These are phyloP conservation scores for Umbilicus rupestris DNA, from an alignment of 164 flowering plant species.

Conservation along the genomic window DNA sequence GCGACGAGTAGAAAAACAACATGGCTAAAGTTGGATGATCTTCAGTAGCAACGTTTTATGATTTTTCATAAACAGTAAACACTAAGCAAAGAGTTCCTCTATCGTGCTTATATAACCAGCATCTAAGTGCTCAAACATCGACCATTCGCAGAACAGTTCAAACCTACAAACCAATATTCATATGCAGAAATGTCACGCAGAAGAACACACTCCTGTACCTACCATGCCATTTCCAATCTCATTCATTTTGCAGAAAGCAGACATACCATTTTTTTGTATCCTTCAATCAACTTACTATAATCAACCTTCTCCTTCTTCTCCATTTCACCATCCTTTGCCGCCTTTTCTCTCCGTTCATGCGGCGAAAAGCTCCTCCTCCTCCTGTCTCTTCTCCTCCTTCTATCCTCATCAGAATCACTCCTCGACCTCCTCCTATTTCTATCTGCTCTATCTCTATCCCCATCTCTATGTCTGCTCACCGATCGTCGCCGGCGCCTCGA, in stretches of 20 bases:
- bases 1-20: neutral
- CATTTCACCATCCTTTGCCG: conserved; percentile 14
- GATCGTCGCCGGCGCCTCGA: conserved; percentile 20
- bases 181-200: neutral
- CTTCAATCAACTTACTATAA: conserved; percentile 51
- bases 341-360: conserved; percentile 14
- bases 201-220: neutral
- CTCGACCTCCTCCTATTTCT: conserved; percentile 15
- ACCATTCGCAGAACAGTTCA: neutral
- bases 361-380: conserved; percentile 25
- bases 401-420: conserved; percentile 13
- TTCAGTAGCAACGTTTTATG: neutral
- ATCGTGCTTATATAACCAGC: neutral
- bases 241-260: neutral
- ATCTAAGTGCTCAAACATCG: no score
- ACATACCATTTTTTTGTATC: conserved; percentile 69
- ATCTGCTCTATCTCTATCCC: conserved; percentile 13
- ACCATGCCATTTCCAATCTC: neutral
- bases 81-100: neutral
- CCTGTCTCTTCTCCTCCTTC: conserved; percentile 14
- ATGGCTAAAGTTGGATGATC: neutral
- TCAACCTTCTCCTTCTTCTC: conserved; percentile 33
- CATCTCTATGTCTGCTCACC: conserved; percentile 16
- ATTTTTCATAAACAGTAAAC: neutral
- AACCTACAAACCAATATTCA: no score